Percentiles rank a stretch among this genome's conserved stretches.
phyloP scores from a whole-genome alignment of 2,329 filamentous ascomycete species.

The Blastomyces gilchristii region DNA sequence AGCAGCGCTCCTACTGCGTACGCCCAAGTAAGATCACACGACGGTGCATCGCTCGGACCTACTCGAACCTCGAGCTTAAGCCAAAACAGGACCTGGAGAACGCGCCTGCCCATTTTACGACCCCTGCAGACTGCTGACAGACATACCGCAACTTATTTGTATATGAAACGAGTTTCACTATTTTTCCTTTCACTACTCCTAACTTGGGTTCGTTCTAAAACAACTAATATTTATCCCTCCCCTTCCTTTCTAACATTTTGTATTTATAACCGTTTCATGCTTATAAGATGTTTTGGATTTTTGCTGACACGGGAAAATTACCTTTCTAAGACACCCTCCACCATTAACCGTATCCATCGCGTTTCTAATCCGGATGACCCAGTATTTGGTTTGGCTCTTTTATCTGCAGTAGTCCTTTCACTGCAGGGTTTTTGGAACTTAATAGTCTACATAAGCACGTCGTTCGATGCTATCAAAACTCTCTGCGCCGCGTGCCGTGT shows the following conservation, averaged over 20 bases:
- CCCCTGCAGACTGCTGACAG: slow-evolving; percentile 20
- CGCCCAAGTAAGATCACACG: not conserved
- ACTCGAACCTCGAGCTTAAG: not conserved
- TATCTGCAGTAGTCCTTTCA: slow-evolving; percentile 64
- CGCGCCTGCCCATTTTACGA: slow-evolving; percentile 11
- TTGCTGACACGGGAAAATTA: not conserved
- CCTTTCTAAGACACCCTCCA: slow-evolving; percentile 50
- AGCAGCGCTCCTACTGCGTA: not conserved
- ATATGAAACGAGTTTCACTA: slow-evolving; percentile 32
- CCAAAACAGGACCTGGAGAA: not conserved
- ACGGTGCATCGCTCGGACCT: slow-evolving; percentile 9
- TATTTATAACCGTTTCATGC: not conserved
- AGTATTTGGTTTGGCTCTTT: slow-evolving; percentile 54
- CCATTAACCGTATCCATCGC: slow-evolving; percentile 64
- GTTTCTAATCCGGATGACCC: slow-evolving; percentile 47
- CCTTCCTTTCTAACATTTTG: not conserved
- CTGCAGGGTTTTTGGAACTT: slow-evolving; percentile 81
- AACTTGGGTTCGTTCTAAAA: slow-evolving; percentile 27
- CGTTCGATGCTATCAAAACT: slow-evolving; percentile 26
- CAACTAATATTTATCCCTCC: not conserved
- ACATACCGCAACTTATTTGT: slow-evolving; percentile 31
- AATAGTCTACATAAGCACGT: slow-evolving; percentile 63
- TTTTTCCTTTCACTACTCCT: slow-evolving; percentile 35
- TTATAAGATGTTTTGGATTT: not conserved
- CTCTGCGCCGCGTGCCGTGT: not conserved